Conservation (phyloP, 192 early-diverging fungal species). For the Podila verticillata region DNA sequence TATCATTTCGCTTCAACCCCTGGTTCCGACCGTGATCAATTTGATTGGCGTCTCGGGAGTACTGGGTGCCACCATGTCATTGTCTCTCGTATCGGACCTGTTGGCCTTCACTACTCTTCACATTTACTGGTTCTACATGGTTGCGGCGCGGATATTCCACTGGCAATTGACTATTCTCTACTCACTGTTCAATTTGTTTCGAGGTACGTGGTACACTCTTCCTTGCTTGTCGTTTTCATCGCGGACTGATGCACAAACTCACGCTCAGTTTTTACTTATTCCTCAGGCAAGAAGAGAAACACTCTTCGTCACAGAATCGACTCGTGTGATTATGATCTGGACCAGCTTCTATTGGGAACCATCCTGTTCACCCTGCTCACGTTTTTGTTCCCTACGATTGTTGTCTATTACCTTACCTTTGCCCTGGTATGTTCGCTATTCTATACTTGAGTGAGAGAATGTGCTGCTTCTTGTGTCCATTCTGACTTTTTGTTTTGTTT, state of each 20-base stretch:
- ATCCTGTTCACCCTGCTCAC: slow-evolving; percentile 92
- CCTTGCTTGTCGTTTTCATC: background rate
- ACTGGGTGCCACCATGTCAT: slow-evolving; percentile 86
- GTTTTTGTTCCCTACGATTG: slow-evolving; percentile 95
- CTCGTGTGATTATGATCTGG: slow-evolving; percentile 91
- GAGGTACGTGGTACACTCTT: slow-evolving; percentile 71
- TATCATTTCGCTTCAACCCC: slow-evolving; percentile 55
- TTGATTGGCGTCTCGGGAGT: slow-evolving; percentile 79
- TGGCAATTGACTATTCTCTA: slow-evolving; percentile 90
- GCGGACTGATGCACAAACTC: background rate
- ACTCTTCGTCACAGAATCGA: slow-evolving; percentile 92
- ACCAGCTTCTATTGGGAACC: slow-evolving; percentile 94
- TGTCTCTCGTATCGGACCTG: slow-evolving; percentile 87
- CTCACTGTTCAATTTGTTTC: slow-evolving; percentile 92
- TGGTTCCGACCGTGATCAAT: slow-evolving; percentile 70
- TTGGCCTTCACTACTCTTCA: slow-evolving; percentile 88
- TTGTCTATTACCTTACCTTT: slow-evolving; percentile 94
- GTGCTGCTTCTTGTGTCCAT: background rate
- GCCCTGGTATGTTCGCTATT: slow-evolving; percentile 64
- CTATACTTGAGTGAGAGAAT: too few relatives aligned
- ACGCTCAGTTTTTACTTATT: background rate
- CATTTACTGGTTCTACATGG: slow-evolving; percentile 95
- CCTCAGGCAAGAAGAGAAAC: slow-evolving; percentile 82
- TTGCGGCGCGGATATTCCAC: slow-evolving; percentile 91
- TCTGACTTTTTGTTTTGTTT: background rate